A percentile compares a stretch with the other conserved stretches of the same genome.
phyloP scores from a whole-genome alignment of 2,329 filamentous ascomycete genomes.

The Fusarium abutilonis region DNA sequence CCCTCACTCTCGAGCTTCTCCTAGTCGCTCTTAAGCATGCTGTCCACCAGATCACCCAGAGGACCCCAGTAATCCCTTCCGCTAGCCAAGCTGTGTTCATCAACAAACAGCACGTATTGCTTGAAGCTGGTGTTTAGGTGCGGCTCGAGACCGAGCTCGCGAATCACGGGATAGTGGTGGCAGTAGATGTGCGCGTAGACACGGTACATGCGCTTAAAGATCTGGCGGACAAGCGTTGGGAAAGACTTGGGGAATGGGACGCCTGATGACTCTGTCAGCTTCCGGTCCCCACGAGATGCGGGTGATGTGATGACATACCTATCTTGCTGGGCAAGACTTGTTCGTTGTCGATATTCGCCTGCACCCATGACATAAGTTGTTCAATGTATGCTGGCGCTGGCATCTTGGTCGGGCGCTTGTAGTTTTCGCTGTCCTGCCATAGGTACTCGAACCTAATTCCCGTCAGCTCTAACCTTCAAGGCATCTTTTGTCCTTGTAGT shows the following conservation, averaged over 20 bases:
- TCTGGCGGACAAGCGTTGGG: constrained; percentile 85
- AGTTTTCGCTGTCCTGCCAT: constrained; percentile 96
- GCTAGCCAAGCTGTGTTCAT: constrained; percentile 91
- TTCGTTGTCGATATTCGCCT: constrained; percentile 95
- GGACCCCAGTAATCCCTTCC: constrained; percentile 99
- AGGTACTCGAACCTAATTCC: constrained; percentile 88
- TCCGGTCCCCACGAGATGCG: background rate
- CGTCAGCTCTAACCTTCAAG: constrained; percentile 25
- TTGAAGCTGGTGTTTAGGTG: constrained; percentile 99
- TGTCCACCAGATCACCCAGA: constrained; percentile 93
- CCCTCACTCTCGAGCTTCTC: constrained; percentile 25
- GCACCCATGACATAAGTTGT: constrained; percentile 96
- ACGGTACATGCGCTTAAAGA: constrained; percentile 98
- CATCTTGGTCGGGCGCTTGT: constrained; percentile 97
- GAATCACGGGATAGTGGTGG: constrained; percentile 97
- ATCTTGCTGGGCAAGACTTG: constrained; percentile 93
- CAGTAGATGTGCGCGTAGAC: constrained; percentile 99
- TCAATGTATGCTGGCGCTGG: constrained; percentile 97
- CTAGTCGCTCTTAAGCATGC: constrained; percentile 94
- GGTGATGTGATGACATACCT: constrained; percentile 59
- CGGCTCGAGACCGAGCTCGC: constrained; percentile 92
- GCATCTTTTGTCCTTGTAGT: too few relatives aligned
- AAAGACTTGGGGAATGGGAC: constrained; percentile 96
- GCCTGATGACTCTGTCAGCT: constrained; percentile 58
- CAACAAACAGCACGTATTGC: constrained; percentile 98